These are phyloP conservation scores for Cystoderma amianthinum DNA, from an alignment of 768 basidiomycete species.

Conservation along the genomic window DNA sequence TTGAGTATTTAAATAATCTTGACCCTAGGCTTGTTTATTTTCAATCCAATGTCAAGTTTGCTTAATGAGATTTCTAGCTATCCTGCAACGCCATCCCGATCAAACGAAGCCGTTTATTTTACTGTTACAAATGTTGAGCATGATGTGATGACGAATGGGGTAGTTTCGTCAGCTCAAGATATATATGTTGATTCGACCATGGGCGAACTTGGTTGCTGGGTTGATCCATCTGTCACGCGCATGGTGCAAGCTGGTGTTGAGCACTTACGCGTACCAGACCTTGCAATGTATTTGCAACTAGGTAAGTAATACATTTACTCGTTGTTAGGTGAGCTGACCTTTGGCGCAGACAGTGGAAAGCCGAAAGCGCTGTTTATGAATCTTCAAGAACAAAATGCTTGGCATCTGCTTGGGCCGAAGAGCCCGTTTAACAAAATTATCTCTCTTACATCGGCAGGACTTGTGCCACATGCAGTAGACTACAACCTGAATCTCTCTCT, in stretches of 20 bases:
- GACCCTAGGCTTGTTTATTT: background rate
- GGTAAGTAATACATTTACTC: constrained; percentile 26
- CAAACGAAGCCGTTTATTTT: constrained; percentile 63
- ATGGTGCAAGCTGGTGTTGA: constrained; percentile 79
- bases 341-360: constrained; percentile 10
- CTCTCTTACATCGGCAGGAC: constrained; percentile 53
- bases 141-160: constrained; percentile 35
- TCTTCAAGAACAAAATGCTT: constrained; percentile 11
- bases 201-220: constrained; percentile 80
- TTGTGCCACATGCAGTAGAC: constrained; percentile 46
- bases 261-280: constrained; percentile 51
- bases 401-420: constrained; percentile 19
- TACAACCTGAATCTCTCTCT: constrained; percentile 65
- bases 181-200: constrained; percentile 46
- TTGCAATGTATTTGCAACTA: constrained; percentile 37
- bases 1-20: background rate
- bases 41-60: background rate
- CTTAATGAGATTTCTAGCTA: constrained; percentile 4
- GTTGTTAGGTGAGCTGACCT: constrained; percentile 1
- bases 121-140: constrained; percentile 72
- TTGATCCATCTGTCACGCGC: constrained; percentile 67
- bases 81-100: constrained; percentile 13
- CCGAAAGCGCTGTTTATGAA: constrained; percentile 16
- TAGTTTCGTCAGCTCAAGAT: constrained; percentile 24
- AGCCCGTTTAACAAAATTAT: constrained; percentile 41